Percentiles rank a stretch among this genome's conserved stretches.
Evolutionary conservation across 2,329 filamentous ascomycete genomes (phyloP).

Genomic region (Podosphaera xanthii): DNA sequence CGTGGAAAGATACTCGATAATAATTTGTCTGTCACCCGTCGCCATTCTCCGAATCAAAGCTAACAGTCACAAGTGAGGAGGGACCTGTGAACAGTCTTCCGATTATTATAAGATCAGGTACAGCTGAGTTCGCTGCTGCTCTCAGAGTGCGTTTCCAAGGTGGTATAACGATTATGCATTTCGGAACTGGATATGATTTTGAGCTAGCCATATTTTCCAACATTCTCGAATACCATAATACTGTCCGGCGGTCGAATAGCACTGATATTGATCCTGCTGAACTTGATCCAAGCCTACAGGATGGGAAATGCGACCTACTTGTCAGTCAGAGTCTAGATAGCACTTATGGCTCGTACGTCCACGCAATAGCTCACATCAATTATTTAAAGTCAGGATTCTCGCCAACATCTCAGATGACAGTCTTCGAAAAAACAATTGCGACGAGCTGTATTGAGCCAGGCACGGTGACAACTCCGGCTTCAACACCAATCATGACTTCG

Average conservation of each 20-base stretch:
- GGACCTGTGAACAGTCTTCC: constrained; percentile 7
- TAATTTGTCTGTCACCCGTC: constrained; percentile 5
- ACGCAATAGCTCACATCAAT: constrained; percentile 7
- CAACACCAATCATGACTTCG: background rate
- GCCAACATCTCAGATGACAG: constrained; percentile 6
- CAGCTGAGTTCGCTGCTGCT: constrained; percentile 8
- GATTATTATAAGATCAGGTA: constrained; percentile 6
- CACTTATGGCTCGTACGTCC: constrained; percentile 9
- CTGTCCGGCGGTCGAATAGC: background rate
- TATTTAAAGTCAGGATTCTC: constrained; percentile 6
- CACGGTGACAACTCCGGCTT: background rate
- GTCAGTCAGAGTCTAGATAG: constrained; percentile 6
- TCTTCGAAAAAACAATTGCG: constrained; percentile 1
- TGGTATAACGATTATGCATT: constrained; percentile 8
- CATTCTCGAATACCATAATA: constrained; percentile 7
- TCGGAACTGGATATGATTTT: constrained; percentile 8
- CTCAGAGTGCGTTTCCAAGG: constrained; percentile 9
- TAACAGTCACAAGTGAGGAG: constrained; percentile 5
- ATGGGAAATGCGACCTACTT: constrained; percentile 5
- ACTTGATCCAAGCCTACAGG: constrained; percentile 3
- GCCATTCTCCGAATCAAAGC: background rate
- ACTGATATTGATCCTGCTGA: background rate
- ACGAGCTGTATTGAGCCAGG: background rate
- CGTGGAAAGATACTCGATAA: constrained; percentile 7
- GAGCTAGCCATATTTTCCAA: constrained; percentile 9